Evolutionary conservation across 345 rosid genomes (phyloP), one percentile per base, ranked within the genome.

Genomic region (Cardamine occulta): DNA sequence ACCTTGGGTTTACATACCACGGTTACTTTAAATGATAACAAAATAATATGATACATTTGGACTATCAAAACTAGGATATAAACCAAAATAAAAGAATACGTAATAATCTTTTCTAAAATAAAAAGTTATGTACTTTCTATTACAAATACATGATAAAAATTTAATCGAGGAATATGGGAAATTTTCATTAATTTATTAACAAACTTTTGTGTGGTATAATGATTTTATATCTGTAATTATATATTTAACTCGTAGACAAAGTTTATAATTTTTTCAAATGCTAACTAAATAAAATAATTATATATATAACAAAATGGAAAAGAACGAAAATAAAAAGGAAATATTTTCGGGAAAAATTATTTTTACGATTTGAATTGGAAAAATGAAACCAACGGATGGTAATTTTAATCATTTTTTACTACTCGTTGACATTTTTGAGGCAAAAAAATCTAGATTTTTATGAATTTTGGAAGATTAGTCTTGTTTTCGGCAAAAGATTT

Each of bases 1-100:
- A 74, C 59, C 23, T 74, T 66, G 66, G 42, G 59, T 58, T 65
- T 28, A 34, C 42, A 35, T 56, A 45, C 51, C 60, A 47, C 6
- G 8, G 66, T 66, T 24, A 66, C 19, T 56, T 66, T 34, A 45
- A 44, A 45, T 74, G 62, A 45, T 65, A 44, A 55, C 52, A 35
- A 6, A 49, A 23, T 60, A 4, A 48, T 34, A 59, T 32, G 7
- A 21, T 21, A 15, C 19, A 24, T 42, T 0, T 9, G 15, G 15
- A 24, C 10, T 44, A 63, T n/a, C 8, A 63, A 44, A 63, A 44
- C 4, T 31, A 12, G 14, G 10, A 64, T 47, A 28, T 5, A 8
- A 42, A 63, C 6, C 9, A 10, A 17, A 31, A 3, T 15, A 56
- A 7, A 55, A 55, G 2, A 31, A 17, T n/a, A 31, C 7, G 4